Evolutionary conservation across 495 filamentous ascomycete species (phyloP).

Genomic region (Trypethelium eluteriae): DNA sequence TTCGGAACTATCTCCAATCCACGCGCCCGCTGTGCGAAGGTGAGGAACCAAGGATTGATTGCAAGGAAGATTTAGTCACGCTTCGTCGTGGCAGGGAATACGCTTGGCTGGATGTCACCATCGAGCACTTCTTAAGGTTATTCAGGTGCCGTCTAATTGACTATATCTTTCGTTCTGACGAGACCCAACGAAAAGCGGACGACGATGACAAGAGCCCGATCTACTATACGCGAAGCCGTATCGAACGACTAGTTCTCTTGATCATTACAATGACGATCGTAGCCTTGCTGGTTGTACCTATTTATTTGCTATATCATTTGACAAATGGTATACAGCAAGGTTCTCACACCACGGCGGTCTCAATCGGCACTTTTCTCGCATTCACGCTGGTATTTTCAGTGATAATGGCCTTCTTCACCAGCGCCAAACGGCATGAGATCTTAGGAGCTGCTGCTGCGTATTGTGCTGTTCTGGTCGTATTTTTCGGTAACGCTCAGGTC

Average conservation of each 20-base stretch:
- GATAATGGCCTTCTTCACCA: conserved; percentile 29
- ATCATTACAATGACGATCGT: conserved; percentile 27
- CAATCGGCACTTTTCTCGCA: conserved; percentile 27
- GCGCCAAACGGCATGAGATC: conserved; percentile 34
- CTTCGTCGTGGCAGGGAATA: conserved; percentile 26
- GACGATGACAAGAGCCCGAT: conserved; percentile 3
- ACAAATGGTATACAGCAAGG: conserved; percentile 10
- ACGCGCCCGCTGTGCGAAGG: conserved; percentile 19
- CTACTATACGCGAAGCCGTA: conserved; percentile 20
- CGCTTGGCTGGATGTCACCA: conserved; percentile 24
- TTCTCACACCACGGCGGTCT: conserved; percentile 13
- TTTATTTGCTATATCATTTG: conserved; percentile 26
- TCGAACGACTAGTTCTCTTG: conserved; percentile 14
- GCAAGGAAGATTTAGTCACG: conserved; percentile 28
- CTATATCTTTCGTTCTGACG: conserved; percentile 9
- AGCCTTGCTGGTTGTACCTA: conserved; percentile 25
- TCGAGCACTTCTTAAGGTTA: conserved; percentile 20
- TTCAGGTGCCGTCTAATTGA: conserved; percentile 4
- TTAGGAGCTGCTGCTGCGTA: conserved; percentile 34
- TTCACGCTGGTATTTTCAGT: conserved; percentile 32
- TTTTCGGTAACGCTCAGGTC: conserved; percentile 19
- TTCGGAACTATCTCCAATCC: conserved; percentile 19
- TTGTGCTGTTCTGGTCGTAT: conserved; percentile 25
- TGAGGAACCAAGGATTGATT: conserved; percentile 21
- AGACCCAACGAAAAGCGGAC: conserved; percentile 7